Evolutionary conservation across 805 yeast species (phyloP).

Genomic region (Lipomyces chichibuensis): DNA sequence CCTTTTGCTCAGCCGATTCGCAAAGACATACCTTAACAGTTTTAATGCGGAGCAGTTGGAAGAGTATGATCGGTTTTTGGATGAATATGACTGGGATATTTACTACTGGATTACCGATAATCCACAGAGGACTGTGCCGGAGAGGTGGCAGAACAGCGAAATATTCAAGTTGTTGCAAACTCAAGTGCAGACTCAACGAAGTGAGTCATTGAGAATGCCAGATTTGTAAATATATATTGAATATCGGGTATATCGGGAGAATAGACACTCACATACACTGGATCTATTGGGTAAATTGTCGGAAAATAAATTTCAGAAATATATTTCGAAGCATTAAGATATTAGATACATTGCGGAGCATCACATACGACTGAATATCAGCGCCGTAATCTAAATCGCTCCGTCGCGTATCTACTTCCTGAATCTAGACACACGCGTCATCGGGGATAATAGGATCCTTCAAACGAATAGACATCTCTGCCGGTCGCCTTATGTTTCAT

Average conservation of each 20-base stretch:
- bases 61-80: constrained; percentile 72
- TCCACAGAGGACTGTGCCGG: constrained; percentile 66
- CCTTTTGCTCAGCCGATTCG: constrained; percentile 79
- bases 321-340: background rate
- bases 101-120: constrained; percentile 96
- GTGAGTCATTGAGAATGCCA: constrained; percentile 86
- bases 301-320: too few species aligned
- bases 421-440: too few species aligned
- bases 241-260: background rate
- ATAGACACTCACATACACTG: background rate
- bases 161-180: constrained; percentile 69
- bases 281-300: background rate
- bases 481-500: too few species aligned
- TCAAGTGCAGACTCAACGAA: constrained; percentile 67
- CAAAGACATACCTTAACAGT: constrained; percentile 65
- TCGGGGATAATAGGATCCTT: too few species aligned
- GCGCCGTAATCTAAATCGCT: too few species aligned
- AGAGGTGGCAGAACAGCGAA: constrained; percentile 72
- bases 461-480: too few species aligned
- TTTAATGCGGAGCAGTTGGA: constrained; percentile 69
- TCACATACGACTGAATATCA: too few species aligned
- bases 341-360: background rate
- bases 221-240: constrained; percentile 47
- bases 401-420: too few species aligned
- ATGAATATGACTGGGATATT: constrained; percentile 98